phyloP scores from a whole-genome alignment of 768 basidiomycete species.

The Cyclocybe cylindracea region DNA sequence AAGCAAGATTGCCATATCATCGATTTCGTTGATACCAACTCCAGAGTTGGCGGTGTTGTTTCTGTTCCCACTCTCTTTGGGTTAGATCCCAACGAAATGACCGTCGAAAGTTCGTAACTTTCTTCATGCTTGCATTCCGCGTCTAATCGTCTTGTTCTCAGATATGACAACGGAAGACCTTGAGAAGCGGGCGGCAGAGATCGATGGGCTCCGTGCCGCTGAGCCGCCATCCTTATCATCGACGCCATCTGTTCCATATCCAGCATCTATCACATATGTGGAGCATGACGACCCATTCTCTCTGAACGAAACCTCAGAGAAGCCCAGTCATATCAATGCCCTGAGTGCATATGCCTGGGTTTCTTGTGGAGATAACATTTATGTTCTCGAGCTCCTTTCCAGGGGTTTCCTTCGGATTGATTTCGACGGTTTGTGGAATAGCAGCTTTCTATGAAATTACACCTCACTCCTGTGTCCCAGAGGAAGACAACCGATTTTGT shows the following conservation, averaged over 20 bases:
- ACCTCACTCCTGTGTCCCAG: neutral
- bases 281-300: conserved; percentile 79
- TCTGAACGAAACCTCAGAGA: conserved; percentile 49
- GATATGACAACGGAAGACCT: conserved; percentile 55
- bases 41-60: conserved; percentile 68
- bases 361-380: conserved; percentile 67
- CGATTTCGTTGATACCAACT: conserved; percentile 83
- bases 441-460: neutral
- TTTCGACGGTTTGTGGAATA: conserved; percentile 30
- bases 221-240: neutral
- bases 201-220: neutral
- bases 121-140: neutral
- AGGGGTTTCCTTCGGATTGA: conserved; percentile 70
- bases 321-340: conserved; percentile 51
- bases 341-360: conserved; percentile 77
- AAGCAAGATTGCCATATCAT: conserved; percentile 88
- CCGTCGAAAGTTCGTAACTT: conserved; percentile 53
- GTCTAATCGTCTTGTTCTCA: conserved; percentile 21
- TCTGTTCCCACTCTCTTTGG: conserved; percentile 86
- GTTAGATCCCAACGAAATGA: conserved; percentile 67
- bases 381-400: conserved; percentile 75
- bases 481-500: conserved; percentile 34
- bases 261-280: conserved; percentile 66
- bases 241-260: conserved; percentile 28
- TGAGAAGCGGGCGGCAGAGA: conserved; percentile 35